phyloP scores from a whole-genome alignment of 139 green algal genomes.

The Pseudopediastrum boryanum region DNA sequence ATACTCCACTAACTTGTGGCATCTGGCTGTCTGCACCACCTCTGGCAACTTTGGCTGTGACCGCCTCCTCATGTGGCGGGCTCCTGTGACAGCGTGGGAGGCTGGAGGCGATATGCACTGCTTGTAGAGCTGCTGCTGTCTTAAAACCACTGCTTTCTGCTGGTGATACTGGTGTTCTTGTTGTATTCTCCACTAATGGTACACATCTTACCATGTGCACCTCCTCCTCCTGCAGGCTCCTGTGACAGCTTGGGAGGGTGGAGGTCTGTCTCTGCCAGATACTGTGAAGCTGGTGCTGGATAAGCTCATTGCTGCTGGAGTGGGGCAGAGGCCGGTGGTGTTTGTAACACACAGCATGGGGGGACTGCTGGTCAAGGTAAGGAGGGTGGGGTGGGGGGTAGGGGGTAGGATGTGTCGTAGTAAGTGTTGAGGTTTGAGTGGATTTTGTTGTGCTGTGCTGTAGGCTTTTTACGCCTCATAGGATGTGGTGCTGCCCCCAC shows the following conservation, averaged over 20 bases:
- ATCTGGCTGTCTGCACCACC: too few species aligned
- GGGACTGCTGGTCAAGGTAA: slow-evolving; percentile 87
- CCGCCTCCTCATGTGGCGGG: too few species aligned
- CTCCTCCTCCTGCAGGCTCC: slow-evolving; percentile 34
- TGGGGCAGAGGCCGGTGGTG: slow-evolving; percentile 79
- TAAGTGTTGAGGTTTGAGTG: not conserved
- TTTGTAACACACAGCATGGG: slow-evolving; percentile 90
- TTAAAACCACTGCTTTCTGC: not conserved
- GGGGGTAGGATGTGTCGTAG: not conserved
- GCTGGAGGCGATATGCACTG: too few species aligned
- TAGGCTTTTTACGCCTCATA: too few species aligned
- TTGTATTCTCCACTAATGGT: not conserved
- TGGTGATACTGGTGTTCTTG: slow-evolving; percentile 10
- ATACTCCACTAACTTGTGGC: too few species aligned
- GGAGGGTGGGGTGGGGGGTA: not conserved
- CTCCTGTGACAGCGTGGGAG: too few species aligned
- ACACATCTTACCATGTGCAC: not conserved
- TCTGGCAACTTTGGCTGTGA: not conserved
- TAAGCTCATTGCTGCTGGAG: slow-evolving; percentile 75
- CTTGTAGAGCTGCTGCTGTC: too few species aligned
- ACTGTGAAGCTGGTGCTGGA: slow-evolving; percentile 68
- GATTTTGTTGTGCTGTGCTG: not conserved
- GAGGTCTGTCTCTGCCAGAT: slow-evolving; percentile 72
- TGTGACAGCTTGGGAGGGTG: slow-evolving; percentile 66
- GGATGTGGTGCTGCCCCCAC: not conserved